Evolutionary conservation across 306 rosid genomes (phyloP).

Genomic region (Prunus salicina): DNA sequence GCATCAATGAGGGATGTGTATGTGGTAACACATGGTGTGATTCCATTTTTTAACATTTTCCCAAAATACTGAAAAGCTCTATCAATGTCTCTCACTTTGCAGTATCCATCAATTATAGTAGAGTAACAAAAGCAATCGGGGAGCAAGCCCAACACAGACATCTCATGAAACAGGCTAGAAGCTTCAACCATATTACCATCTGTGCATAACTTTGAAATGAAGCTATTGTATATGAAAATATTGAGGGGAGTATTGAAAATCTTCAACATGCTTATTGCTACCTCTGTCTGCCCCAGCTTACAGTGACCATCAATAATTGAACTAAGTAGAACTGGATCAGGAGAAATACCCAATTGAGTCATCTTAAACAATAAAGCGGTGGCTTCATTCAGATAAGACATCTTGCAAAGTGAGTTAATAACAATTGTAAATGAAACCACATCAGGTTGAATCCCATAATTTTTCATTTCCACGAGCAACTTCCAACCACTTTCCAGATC

Average conservation of each 20-base stretch:
- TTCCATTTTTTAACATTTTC: slow-evolving; percentile 34
- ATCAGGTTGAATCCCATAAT: slow-evolving; percentile 31
- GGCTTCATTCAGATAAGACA: slow-evolving; percentile 29
- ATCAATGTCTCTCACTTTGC: slow-evolving; percentile 21
- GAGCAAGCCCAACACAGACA: slow-evolving; percentile 28
- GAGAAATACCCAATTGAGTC: slow-evolving; percentile 25
- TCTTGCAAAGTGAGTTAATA: slow-evolving; percentile 33
- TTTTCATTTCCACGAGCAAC: slow-evolving; percentile 27
- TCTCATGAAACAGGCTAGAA: slow-evolving; percentile 30
- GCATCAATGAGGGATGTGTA: slow-evolving; percentile 28
- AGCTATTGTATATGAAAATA: slow-evolving; percentile 33
- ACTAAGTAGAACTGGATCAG: slow-evolving; percentile 31
- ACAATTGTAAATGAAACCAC: slow-evolving; percentile 32
- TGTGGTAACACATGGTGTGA: slow-evolving; percentile 30
- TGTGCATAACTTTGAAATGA: slow-evolving; percentile 25
- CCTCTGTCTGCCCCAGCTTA: slow-evolving; percentile 20
- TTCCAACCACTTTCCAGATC: slow-evolving; percentile 28
- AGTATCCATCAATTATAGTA: slow-evolving; percentile 32
- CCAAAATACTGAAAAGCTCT: slow-evolving; percentile 28
- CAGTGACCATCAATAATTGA: slow-evolving; percentile 38
- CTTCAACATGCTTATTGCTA: slow-evolving; percentile 29
- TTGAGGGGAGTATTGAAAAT: slow-evolving; percentile 28
- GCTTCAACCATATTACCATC: slow-evolving; percentile 31
- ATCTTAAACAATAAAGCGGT: slow-evolving; percentile 37
- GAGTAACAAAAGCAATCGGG: slow-evolving; percentile 36